These are phyloP conservation scores for Coemansia sp. DNA, from an alignment of 192 early-diverging fungal species.

Conservation along the genomic window DNA sequence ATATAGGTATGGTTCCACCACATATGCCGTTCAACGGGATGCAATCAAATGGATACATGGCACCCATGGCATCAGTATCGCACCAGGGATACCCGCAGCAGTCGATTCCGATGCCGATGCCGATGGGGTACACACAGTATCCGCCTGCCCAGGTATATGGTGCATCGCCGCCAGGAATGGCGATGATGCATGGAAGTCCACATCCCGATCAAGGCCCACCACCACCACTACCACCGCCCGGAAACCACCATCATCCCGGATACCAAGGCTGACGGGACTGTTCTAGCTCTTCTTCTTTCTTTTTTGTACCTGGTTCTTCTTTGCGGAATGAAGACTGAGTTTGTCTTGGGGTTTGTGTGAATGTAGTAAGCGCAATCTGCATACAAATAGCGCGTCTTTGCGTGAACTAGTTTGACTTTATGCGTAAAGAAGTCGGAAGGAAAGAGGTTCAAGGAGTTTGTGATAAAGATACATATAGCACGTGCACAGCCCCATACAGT, in stretches of 20 bases:
- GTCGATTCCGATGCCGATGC: conserved; percentile 26
- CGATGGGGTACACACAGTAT: conserved; percentile 52
- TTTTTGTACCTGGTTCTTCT: no score
- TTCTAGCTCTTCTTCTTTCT: neutral
- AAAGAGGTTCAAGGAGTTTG: neutral
- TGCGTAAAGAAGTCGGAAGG: no score
- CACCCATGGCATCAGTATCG: conserved; percentile 19
- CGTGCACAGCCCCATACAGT: neutral
- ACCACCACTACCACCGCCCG: neutral
- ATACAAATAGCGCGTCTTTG: no score
- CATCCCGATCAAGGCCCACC: conserved; percentile 29
- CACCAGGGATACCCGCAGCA: conserved; percentile 49
- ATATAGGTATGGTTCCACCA: conserved; percentile 53
- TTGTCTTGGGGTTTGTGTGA: no score
- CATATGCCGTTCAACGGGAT: conserved; percentile 44
- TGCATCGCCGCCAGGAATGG: conserved; percentile 43
- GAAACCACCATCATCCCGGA: conserved; percentile 17
- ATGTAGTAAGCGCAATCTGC: no score
- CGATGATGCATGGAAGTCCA: conserved; percentile 42
- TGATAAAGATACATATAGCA: neutral
- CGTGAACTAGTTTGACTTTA: no score
- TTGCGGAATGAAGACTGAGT: no score
- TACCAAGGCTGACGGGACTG: neutral
- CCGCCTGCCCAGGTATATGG: conserved; percentile 33
- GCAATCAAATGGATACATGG: conserved; percentile 46